Percentiles rank a stretch among this genome's conserved stretches.
Conservation (phyloP, 192 early-diverging fungal genomes). For the Funneliformis mosseae region DNA sequence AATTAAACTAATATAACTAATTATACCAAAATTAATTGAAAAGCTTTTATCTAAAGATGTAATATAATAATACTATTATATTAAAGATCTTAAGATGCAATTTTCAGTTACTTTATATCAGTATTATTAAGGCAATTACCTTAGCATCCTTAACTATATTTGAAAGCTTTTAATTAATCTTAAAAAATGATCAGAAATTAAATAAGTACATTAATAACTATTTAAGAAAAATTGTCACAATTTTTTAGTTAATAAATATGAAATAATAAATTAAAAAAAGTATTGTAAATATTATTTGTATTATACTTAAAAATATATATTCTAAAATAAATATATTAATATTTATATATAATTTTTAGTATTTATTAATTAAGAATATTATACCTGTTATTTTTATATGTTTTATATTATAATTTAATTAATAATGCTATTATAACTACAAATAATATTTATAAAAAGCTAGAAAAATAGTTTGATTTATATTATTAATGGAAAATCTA, state of each 20-base stretch:
- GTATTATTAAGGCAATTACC: not conserved
- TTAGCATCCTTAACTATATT: not conserved
- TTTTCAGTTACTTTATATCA: slow-evolving; percentile 2
- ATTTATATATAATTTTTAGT: not conserved
- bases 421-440: not conserved
- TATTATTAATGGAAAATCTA: not conserved
- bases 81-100: not conserved
- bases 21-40: too few relatives aligned
- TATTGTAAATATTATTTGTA: not conserved
- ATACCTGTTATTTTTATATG: not conserved
- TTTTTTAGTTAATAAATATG: not conserved
- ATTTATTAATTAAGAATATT: not conserved
- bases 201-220: not conserved
- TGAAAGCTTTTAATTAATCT: not conserved
- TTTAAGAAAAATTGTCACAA: too few relatives aligned
- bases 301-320: too few relatives aligned
- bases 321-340: too few relatives aligned
- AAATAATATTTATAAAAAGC: slow-evolving; percentile 1
- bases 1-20: too few relatives aligned
- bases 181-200: not conserved
- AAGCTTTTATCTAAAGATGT: not conserved
- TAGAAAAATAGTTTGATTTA: not conserved
- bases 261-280: slow-evolving; percentile 2
- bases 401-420: slow-evolving; percentile 7
- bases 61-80: not conserved